phyloP scores from a whole-genome alignment of 2,329 filamentous ascomycete genomes.

The Pestalotiopsis sp. region DNA sequence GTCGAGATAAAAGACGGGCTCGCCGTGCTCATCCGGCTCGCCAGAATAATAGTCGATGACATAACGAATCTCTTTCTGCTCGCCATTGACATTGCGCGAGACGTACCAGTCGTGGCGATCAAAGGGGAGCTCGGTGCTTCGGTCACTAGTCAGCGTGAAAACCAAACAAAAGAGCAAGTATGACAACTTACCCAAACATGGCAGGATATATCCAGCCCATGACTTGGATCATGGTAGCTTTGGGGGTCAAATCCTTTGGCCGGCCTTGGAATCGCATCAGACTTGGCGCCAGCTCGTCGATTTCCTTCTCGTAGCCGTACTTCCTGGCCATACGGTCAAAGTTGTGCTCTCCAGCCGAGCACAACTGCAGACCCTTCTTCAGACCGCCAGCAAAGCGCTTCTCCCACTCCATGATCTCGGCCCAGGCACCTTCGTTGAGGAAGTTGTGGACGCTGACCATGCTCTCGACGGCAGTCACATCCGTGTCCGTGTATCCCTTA shows the following conservation, averaged over 20 bases:
- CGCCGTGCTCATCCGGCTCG: slow-evolving; percentile 78
- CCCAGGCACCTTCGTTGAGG: slow-evolving; percentile 95
- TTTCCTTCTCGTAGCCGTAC: slow-evolving; percentile 53
- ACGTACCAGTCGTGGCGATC: slow-evolving; percentile 98
- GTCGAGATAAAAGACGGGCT: slow-evolving; percentile 95
- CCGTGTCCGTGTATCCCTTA: slow-evolving; percentile 95
- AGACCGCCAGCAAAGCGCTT: slow-evolving; percentile 79
- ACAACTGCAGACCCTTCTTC: slow-evolving; percentile 71
- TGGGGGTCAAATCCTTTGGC: slow-evolving; percentile 88
- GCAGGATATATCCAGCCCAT: slow-evolving; percentile 79
- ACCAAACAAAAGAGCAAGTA: too few relatives aligned
- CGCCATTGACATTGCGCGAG: slow-evolving; percentile 68
- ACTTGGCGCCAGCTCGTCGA: slow-evolving; percentile 64
- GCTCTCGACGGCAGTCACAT: slow-evolving; percentile 87
- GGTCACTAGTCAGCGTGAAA: slow-evolving; percentile 19
- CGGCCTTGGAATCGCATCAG: slow-evolving; percentile 87
- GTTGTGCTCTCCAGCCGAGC: slow-evolving; percentile 73
- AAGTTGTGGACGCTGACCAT: slow-evolving; percentile 99
- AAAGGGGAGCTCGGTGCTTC: slow-evolving; percentile 81
- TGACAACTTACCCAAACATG: slow-evolving; percentile 69
- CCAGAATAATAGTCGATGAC: slow-evolving; percentile 97
- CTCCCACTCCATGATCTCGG: slow-evolving; percentile 94
- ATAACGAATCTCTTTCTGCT: slow-evolving; percentile 81
- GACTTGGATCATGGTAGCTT: slow-evolving; percentile 82
- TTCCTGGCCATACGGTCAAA: slow-evolving; percentile 41